These are phyloP conservation scores for Globisporangium orthogonon DNA, from an alignment of 352 stramenopile genomes.

Conservation along the genomic window DNA sequence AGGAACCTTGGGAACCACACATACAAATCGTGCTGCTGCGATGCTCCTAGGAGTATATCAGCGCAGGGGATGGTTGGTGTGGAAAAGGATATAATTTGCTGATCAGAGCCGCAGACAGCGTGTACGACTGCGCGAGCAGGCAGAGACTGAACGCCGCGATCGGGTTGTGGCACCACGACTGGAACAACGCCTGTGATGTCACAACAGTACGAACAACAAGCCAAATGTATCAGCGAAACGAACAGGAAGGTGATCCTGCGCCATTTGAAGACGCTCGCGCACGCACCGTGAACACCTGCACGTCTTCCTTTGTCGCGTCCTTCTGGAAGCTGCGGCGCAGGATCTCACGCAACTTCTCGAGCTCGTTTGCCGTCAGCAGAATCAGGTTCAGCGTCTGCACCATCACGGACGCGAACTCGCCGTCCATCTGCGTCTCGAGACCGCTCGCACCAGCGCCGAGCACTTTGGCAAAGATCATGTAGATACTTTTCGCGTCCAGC, in stretches of 20 bases:
- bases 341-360: conserved; percentile 85
- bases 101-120: conserved; percentile 94
- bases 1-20: conserved; percentile 5
- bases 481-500: conserved; percentile 97
- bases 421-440: conserved; percentile 49
- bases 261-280: not conserved
- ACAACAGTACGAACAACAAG: conserved; percentile 1
- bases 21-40: not conserved
- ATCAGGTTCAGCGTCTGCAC: conserved; percentile 99
- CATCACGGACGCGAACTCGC: conserved; percentile 98
- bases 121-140: conserved; percentile 97
- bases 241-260: too few species aligned
- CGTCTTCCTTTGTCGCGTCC: conserved; percentile 60
- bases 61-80: not conserved
- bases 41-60: not conserved
- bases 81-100: conserved; percentile 89
- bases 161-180: conserved; percentile 98
- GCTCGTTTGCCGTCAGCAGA: conserved; percentile 96
- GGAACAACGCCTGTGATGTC: conserved; percentile 52
- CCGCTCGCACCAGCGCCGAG: conserved; percentile 65
- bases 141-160: conserved; percentile 96
- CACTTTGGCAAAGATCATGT: conserved; percentile 96
- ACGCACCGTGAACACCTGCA: conserved; percentile 73
- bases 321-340: conserved; percentile 74
- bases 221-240: too few species aligned